These are phyloP conservation scores for Acanthamoeba royreba DNA, from an alignment of 208 protist genomes.

Conservation along the genomic window DNA sequence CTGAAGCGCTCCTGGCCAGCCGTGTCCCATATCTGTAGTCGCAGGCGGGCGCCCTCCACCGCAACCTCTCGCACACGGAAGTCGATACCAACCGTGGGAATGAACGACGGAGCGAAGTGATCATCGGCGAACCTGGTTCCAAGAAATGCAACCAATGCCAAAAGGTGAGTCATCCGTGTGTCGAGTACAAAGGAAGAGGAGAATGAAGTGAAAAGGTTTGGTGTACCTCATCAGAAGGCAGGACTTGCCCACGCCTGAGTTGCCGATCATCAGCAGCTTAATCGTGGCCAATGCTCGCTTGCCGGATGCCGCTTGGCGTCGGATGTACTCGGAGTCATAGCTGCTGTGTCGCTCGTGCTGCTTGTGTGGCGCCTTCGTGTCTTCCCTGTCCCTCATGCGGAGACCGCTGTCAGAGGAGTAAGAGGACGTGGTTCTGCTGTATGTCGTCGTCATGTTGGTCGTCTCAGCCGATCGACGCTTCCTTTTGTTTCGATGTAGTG, in stretches of 20 bases:
- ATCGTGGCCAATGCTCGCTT: background rate
- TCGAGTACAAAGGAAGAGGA: constrained; percentile 91
- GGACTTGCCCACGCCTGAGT: constrained; percentile 84
- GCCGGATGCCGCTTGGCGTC: background rate
- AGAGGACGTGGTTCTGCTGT: no score
- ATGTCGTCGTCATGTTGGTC: no score
- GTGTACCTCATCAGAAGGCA: constrained; percentile 87
- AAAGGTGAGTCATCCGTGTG: constrained; percentile 87
- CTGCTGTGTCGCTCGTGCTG: background rate
- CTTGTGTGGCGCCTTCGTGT: no score
- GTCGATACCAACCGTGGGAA: constrained; percentile 79
- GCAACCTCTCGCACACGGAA: constrained; percentile 90
- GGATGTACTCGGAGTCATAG: background rate
- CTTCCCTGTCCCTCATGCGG: no score
- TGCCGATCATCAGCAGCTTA: background rate
- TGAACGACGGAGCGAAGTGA: background rate
- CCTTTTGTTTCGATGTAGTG: no score
- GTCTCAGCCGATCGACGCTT: no score
- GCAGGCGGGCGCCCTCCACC: constrained; percentile 86
- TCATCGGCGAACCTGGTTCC: background rate
- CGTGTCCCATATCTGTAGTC: constrained; percentile 88
- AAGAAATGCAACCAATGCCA: constrained; percentile 82
- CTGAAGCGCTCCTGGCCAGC: constrained; percentile 82
- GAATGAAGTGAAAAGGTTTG: no score
- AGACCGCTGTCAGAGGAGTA: no score